Evolutionary conservation across 2,329 filamentous ascomycete species (phyloP), one percentile per base, ranked within the genome.

Genomic region (Colletotrichum phormii): DNA sequence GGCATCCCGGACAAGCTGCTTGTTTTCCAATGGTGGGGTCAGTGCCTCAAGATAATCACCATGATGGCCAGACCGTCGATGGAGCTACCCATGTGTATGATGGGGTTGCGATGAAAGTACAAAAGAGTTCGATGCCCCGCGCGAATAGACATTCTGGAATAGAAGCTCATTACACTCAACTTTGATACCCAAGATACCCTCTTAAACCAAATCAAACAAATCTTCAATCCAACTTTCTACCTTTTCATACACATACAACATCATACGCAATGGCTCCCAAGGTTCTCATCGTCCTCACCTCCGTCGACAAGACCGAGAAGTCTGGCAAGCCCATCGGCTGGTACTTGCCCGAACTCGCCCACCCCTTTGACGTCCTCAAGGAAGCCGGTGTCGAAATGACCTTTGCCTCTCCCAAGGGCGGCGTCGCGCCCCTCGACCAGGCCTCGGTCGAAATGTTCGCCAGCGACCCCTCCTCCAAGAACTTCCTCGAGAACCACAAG

Each of bases 241-340:
- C 31, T 3, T 26, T 26, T 24, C 7, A 18, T 2, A 29, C 31
- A 31, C n/a, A 53, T 5, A n/a, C 37, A 26, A 55, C 12, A 54
- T 22, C n/a, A 33, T 11, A 42, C 67, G 49, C 15, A 73, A 73
- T 73, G 71, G 67, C 68, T 5, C 86, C 84, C 77, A 93, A 92
- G 70, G 83, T 94, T 75, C 91, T 95, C 83, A 83, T 94, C 80
- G 89, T 95, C 71, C 89, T 94, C 74, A 93, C 91, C 75, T 94
- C 91, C 73, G 86, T 89, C 80, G 81, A 80, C 79, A 82, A 84
- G 80, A 85, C 90, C 60, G 84, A 83, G 76, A 79, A 83, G 76
- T 84, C 86, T 57, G 85, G 85, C 77, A 84, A 84, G 77, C 87
- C 88, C 11, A 94, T 92, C 0, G 93, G 93, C 75, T 94, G 92